Conservation (phyloP, 2,329 filamentous ascomycete species). For the Diaporthe aspalathi region DNA sequence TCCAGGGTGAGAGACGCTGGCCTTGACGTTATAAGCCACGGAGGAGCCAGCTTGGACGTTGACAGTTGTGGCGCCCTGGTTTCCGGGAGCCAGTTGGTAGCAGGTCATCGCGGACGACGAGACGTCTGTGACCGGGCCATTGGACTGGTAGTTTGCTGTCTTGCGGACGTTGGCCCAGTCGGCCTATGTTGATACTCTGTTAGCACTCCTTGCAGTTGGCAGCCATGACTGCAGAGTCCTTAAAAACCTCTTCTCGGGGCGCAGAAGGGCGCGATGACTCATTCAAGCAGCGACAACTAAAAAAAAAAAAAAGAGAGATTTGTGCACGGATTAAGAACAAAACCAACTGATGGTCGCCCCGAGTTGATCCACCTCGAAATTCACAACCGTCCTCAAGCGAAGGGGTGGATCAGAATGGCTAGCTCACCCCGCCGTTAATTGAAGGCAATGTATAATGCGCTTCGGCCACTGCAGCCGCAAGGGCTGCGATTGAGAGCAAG, state of each 20-base stretch:
- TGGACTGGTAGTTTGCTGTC: constrained; percentile 62
- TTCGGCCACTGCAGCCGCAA: constrained; percentile 10
- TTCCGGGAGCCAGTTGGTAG: constrained; percentile 58
- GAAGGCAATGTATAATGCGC: constrained; percentile 31
- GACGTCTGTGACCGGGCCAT: constrained; percentile 61
- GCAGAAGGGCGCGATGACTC: not conserved
- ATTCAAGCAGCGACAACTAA: not conserved
- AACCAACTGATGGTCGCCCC: no score
- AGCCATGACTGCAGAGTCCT: not conserved
- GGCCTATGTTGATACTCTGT: not conserved
- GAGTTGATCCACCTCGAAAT: not conserved
- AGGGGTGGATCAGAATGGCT: not conserved
- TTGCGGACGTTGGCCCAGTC: constrained; percentile 62
- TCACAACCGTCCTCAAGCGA: not conserved
- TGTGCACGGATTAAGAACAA: no score
- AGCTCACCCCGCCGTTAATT: constrained; percentile 27
- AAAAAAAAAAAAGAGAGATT: no score
- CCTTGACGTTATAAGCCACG: constrained; percentile 56
- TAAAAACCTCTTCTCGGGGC: no score
- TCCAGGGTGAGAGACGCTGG: constrained; percentile 56
- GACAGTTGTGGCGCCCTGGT: constrained; percentile 54
- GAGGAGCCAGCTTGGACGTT: constrained; percentile 57
- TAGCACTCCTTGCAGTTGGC: not conserved
- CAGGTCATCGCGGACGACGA: constrained; percentile 61
- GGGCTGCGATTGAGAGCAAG: not conserved